Conservation (phyloP, 441 rosid species). For the Adansonia rubrostipa region DNA sequence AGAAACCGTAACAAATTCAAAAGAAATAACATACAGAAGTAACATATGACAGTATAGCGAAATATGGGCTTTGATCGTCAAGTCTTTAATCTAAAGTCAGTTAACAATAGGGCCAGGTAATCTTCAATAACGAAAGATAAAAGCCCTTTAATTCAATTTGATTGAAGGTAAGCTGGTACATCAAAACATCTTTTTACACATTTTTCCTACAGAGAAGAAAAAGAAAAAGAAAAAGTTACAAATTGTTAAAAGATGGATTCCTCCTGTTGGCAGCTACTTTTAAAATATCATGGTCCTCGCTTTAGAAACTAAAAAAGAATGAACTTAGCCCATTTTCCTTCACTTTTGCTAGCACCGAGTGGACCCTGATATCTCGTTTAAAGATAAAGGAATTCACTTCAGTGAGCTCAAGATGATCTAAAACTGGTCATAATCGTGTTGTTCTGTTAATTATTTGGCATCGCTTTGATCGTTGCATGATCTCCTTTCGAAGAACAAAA, state of each 20-base stretch:
- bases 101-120: too few species aligned
- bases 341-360: neutral
- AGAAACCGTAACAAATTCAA: too few species aligned
- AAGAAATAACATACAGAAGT: too few species aligned
- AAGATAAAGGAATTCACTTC: neutral
- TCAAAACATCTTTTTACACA: neutral
- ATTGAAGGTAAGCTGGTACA: neutral
- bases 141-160: neutral
- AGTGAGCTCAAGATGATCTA: neutral
- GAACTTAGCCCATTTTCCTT: neutral
- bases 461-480: neutral
- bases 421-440: neutral
- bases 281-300: constrained; percentile 28
- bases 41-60: too few species aligned
- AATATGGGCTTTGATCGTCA: neutral
- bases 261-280: constrained; percentile 35
- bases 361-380: constrained; percentile 4
- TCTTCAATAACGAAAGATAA: neutral
- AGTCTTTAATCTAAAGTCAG: neutral
- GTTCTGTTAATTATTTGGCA: neutral
- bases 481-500: neutral
- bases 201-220: neutral
- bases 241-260: constrained; percentile 35
- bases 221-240: neutral
- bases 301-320: neutral